Conservation (phyloP, 495 filamentous ascomycete genomes). For the Hypoxylon fragiforme region DNA sequence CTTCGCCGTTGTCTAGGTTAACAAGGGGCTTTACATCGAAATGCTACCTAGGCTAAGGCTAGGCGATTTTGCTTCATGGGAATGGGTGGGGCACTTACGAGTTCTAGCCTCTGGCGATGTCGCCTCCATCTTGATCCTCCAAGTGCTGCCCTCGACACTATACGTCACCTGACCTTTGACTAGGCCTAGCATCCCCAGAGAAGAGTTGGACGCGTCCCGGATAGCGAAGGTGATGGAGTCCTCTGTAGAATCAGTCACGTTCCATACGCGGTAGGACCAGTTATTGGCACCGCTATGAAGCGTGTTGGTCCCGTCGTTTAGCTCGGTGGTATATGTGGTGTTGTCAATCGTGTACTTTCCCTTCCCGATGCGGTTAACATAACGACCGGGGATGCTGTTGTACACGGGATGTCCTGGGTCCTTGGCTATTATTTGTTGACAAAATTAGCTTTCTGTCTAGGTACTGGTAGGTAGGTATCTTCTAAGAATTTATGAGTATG, state of each 20-base stretch:
- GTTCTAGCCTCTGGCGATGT: conserved; percentile 53
- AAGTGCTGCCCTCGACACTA: conserved; percentile 54
- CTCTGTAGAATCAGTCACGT: conserved; percentile 57
- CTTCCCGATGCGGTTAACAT: conserved; percentile 60
- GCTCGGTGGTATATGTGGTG: conserved; percentile 50
- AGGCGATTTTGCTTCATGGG: conserved; percentile 30
- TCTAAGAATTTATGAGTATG: conserved; percentile 8
- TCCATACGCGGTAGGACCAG: conserved; percentile 59
- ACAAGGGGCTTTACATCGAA: no score
- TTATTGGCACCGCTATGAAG: conserved; percentile 64
- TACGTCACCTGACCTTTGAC: conserved; percentile 76
- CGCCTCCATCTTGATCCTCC: conserved; percentile 59
- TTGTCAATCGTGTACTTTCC: conserved; percentile 56
- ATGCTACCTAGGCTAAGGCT: no score
- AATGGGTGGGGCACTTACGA: conserved; percentile 47
- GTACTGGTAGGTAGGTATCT: no score
- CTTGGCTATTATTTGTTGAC: no score
- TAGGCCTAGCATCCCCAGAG: conserved; percentile 71
- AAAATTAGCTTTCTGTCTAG: no score
- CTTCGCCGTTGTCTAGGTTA: no score
- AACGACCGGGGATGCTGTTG: conserved; percentile 57
- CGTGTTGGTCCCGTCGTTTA: conserved; percentile 61
- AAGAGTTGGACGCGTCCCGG: conserved; percentile 64
- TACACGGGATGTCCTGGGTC: conserved; percentile 55
- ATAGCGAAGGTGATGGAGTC: conserved; percentile 80